Evolutionary conservation across 1,284 basidiomycete species (phyloP).

Genomic region (Stereum hirsutum): DNA sequence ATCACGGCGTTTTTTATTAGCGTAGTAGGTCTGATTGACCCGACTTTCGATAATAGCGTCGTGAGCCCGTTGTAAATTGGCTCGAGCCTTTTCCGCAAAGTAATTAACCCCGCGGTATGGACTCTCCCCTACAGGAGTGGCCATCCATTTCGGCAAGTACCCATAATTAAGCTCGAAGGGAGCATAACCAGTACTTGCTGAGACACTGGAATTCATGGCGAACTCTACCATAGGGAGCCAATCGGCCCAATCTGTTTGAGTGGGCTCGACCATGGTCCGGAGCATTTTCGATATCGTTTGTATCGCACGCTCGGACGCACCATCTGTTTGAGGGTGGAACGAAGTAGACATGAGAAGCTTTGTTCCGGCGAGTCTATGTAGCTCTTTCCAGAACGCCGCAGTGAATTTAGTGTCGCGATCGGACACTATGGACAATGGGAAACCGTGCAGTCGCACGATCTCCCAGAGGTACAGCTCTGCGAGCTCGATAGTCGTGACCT

Average conservation of each 20-base stretch:
- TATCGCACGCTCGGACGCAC: slow-evolving; percentile 13
- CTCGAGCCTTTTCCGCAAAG: too few species aligned
- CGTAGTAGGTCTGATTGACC: too few species aligned
- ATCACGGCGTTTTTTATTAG: too few species aligned
- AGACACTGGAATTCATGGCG: slow-evolving; percentile 22
- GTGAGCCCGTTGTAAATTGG: too few species aligned
- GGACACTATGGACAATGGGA: slow-evolving; percentile 14
- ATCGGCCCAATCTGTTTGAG: slow-evolving; percentile 23
- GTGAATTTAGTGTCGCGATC: slow-evolving; percentile 17
- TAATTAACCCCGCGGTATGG: too few species aligned
- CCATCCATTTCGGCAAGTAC: too few species aligned
- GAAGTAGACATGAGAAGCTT: slow-evolving; percentile 15
- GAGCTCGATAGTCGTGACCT: slow-evolving; percentile 18
- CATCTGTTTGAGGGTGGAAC: slow-evolving; percentile 17
- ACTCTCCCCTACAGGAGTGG: too few species aligned
- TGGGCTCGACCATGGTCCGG: slow-evolving; percentile 16
- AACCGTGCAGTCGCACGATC: slow-evolving; percentile 18
- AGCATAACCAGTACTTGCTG: slow-evolving; percentile 15
- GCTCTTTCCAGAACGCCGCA: slow-evolving; percentile 14
- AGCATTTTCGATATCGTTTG: slow-evolving; percentile 16
- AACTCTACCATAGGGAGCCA: slow-evolving; percentile 23
- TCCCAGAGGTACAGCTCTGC: slow-evolving; percentile 13
- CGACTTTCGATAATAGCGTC: too few species aligned
- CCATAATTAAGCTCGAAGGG: slow-evolving; percentile 26
- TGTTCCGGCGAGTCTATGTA: slow-evolving; percentile 12